Percentiles rank a stretch among this genome's conserved stretches.
These are phyloP conservation scores for Trametes sp. DNA, from an alignment of 1,284 basidiomycete genomes.

Conservation along the genomic window DNA sequence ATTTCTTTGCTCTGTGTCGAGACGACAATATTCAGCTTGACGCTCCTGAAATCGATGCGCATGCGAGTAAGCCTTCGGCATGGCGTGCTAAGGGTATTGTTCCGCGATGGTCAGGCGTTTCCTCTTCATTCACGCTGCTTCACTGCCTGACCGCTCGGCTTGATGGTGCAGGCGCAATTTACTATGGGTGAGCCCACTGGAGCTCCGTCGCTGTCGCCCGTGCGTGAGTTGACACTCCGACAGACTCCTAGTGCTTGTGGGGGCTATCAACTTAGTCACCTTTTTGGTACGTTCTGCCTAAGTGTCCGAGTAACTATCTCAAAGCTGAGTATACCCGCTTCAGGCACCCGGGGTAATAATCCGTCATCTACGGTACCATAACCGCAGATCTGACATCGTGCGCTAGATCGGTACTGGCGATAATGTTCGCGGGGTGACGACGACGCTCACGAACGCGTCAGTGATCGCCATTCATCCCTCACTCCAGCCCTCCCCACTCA, in stretches of 20 bases:
- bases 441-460: constrained; percentile 36
- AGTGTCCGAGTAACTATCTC: too few species aligned
- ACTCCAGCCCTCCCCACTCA: too few species aligned
- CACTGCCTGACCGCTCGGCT: not conserved
- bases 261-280: constrained; percentile 31
- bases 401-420: constrained; percentile 13
- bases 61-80: constrained; percentile 11
- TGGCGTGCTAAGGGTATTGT: constrained; percentile 17
- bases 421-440: constrained; percentile 17
- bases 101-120: constrained; percentile 23
- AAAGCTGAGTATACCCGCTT: not conserved
- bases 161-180: constrained; percentile 24
- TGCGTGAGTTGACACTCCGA: not conserved
- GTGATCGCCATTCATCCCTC: constrained; percentile 3
- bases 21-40: constrained; percentile 21
- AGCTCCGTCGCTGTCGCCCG: not conserved
- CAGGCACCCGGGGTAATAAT: not conserved
- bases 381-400: too few species aligned
- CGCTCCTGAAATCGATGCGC: constrained; percentile 12
- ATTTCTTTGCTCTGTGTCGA: constrained; percentile 23
- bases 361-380: not conserved
- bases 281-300: not conserved
- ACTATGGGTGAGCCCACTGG: constrained; percentile 20
- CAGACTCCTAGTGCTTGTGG: constrained; percentile 28
- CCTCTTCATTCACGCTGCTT: too few species aligned